Percentiles rank a stretch among this genome's conserved stretches.
phyloP scores from a whole-genome alignment of 1,139 yeast genomes.

The Insectozyma bohioensis region DNA sequence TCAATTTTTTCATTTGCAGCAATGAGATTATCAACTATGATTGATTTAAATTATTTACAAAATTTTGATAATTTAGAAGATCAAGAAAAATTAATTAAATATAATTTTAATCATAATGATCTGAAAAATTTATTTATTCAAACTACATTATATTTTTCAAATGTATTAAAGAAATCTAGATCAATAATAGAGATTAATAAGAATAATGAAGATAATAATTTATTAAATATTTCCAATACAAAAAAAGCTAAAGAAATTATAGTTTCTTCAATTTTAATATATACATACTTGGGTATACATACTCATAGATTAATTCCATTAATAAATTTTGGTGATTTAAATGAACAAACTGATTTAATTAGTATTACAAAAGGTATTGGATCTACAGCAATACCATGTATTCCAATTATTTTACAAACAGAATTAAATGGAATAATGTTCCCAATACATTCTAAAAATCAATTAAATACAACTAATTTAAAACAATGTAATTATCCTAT shows the following conservation, averaged over 20 bases:
- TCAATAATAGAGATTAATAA: slow-evolving; percentile 8
- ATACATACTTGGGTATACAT: slow-evolving; percentile 30
- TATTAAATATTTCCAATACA: not conserved
- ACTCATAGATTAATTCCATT: slow-evolving; percentile 30
- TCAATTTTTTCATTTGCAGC: slow-evolving; percentile 25
- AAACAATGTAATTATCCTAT: slow-evolving; percentile 17
- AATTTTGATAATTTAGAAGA: slow-evolving; percentile 1
- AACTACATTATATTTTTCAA: slow-evolving; percentile 25
- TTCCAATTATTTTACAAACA: slow-evolving; percentile 15
- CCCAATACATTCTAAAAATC: slow-evolving; percentile 7
- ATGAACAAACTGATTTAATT: slow-evolving; percentile 20
- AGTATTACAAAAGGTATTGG: slow-evolving; percentile 22
- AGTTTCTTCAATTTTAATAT: slow-evolving; percentile 24
- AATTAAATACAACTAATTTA: slow-evolving; percentile 9
- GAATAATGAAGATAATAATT: not conserved
- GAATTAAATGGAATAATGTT: slow-evolving; percentile 18
- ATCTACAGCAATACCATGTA: slow-evolving; percentile 13
- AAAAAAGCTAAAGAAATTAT: slow-evolving; percentile 21
- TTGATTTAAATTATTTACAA: slow-evolving; percentile 7
- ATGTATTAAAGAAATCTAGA: slow-evolving; percentile 14
- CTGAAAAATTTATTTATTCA: slow-evolving; percentile 6
- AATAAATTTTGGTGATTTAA: slow-evolving; percentile 19
- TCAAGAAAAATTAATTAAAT: not conserved
- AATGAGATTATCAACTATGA: slow-evolving; percentile 7
- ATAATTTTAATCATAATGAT: not conserved